Evolutionary conservation across 148 eudicot genomes (phyloP), one percentile per base, ranked within the genome.

Genomic region (Diospyros lotus): DNA sequence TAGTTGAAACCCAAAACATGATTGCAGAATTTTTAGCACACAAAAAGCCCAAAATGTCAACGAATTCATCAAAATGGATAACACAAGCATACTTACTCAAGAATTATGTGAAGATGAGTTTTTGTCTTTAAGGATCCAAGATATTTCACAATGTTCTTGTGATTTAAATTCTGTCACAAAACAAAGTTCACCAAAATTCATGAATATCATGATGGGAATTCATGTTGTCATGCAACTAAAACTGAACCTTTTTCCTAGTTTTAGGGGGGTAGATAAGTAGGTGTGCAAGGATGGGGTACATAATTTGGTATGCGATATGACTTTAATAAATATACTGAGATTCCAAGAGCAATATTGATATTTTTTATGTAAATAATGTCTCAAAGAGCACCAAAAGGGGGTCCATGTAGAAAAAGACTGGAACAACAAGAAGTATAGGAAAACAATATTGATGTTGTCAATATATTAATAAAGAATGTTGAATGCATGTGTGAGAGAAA

Each of bases 111-210:
- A 83, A 96, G 98, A 84, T 96, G 97, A 78, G 89, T 79, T 81
- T 75, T 96, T 50, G 99, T 96, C 89, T 93, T 96, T 66, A 85
- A 79, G 42, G 99, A 96, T 86, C 99, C 99, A 72, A 96, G 94
- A 85, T 96, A 96, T 77, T 96, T 96, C 64, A 96, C 98, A 84
- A 96, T 96, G 82, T 96, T 96, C 73, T 96, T 96, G 87, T 96
- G 99, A 86, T 93, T 96, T 81, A 96, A 83, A 71, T 89, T 96
- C 99, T 96, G 93, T 78, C 84, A 73, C 58, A 75, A 51, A 79
- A 83, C 78, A 78, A 46, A 15, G 42, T 38, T 46, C 58, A 0
- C 60, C 28, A 52, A 28, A 44, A 10, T 65, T 45, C 41, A 53
- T 59, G 55, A 58, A 58, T 15, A 55, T 6, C 46, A 66, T 1